Evolutionary conservation across 1,284 basidiomycete genomes (phyloP).

Genomic region (Apiotrichum siamense): DNA sequence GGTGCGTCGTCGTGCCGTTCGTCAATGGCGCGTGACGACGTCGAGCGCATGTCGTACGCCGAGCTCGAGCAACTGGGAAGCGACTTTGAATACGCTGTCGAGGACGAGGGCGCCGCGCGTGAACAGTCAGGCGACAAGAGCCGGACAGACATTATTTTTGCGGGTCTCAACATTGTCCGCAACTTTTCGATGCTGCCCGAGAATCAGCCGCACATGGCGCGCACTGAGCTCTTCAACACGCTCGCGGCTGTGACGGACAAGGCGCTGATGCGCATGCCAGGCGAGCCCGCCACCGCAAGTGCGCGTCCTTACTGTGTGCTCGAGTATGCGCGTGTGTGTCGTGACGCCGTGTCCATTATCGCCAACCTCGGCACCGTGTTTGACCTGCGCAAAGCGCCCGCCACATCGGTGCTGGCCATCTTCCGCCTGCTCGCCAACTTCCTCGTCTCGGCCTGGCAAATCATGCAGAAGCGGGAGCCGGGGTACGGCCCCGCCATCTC

Average conservation of each 20-base stretch:
- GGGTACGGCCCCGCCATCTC: slow-evolving; percentile 31
- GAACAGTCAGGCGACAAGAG: slow-evolving; percentile 23
- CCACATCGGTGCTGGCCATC: slow-evolving; percentile 52
- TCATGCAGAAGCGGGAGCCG: slow-evolving; percentile 55
- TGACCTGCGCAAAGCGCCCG: slow-evolving; percentile 44
- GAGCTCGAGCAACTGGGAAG: slow-evolving; percentile 83
- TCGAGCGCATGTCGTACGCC: slow-evolving; percentile 69
- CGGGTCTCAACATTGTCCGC: slow-evolving; percentile 73
- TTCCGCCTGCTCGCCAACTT: slow-evolving; percentile 70
- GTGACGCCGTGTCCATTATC: slow-evolving; percentile 69
- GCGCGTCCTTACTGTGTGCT: slow-evolving; percentile 56
- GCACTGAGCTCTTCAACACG: slow-evolving; percentile 59
- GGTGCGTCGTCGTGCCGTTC: not conserved
- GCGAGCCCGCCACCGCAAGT: slow-evolving; percentile 11
- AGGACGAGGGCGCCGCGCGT: slow-evolving; percentile 45
- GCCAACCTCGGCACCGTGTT: slow-evolving; percentile 59
- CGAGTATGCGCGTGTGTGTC: slow-evolving; percentile 68
- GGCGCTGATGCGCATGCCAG: slow-evolving; percentile 49
- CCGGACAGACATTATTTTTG: slow-evolving; percentile 58
- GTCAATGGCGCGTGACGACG: slow-evolving; percentile 49
- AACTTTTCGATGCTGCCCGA: slow-evolving; percentile 72
- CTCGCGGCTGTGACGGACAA: slow-evolving; percentile 60
- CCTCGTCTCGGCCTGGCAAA: slow-evolving; percentile 53
- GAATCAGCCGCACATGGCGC: slow-evolving; percentile 64
- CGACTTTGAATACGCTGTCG: slow-evolving; percentile 72